These are phyloP conservation scores for Lentinula guzmanii DNA, from an alignment of 768 basidiomycete species.

Conservation along the genomic window DNA sequence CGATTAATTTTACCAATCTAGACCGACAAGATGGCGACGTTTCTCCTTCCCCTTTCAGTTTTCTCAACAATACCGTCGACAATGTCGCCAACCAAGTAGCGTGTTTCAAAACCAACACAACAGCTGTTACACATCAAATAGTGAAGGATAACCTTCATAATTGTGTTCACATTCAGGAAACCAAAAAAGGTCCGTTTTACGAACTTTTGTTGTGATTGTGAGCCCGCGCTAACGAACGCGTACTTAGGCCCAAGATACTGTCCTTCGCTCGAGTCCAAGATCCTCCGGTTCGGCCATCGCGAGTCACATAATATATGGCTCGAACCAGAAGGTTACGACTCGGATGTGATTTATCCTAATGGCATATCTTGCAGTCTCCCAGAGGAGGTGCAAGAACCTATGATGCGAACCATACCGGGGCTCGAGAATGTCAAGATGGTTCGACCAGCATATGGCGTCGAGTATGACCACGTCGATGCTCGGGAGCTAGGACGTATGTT, in stretches of 20 bases:
- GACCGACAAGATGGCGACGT: slow-evolving; percentile 62
- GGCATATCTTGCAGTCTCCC: slow-evolving; percentile 87
- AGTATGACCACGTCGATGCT: slow-evolving; percentile 89
- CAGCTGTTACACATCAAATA: slow-evolving; percentile 65
- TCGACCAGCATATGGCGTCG: slow-evolving; percentile 85
- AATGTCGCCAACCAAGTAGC: slow-evolving; percentile 72
- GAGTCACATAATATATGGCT: slow-evolving; percentile 75
- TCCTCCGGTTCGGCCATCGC: slow-evolving; percentile 73
- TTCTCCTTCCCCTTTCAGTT: slow-evolving; percentile 70
- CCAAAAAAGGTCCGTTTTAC: slow-evolving; percentile 61
- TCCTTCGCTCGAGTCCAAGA: slow-evolving; percentile 85
- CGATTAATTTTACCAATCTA: slow-evolving; percentile 65
- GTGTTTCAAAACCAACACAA: slow-evolving; percentile 74
- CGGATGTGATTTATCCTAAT: slow-evolving; percentile 86
- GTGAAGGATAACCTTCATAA: slow-evolving; percentile 70
- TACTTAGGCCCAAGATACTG: slow-evolving; percentile 80
- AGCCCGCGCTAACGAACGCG: neutral
- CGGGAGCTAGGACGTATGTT: slow-evolving; percentile 67
- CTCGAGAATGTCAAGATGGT: slow-evolving; percentile 82
- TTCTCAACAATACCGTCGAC: slow-evolving; percentile 57
- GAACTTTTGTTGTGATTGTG: neutral
- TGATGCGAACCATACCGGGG: slow-evolving; percentile 83
- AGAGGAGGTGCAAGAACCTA: slow-evolving; percentile 74
- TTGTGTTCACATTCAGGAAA: slow-evolving; percentile 84
- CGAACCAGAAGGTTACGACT: slow-evolving; percentile 89